phyloP scores from a whole-genome alignment of 805 yeast species.

The Maudiozyma barnettii region DNA sequence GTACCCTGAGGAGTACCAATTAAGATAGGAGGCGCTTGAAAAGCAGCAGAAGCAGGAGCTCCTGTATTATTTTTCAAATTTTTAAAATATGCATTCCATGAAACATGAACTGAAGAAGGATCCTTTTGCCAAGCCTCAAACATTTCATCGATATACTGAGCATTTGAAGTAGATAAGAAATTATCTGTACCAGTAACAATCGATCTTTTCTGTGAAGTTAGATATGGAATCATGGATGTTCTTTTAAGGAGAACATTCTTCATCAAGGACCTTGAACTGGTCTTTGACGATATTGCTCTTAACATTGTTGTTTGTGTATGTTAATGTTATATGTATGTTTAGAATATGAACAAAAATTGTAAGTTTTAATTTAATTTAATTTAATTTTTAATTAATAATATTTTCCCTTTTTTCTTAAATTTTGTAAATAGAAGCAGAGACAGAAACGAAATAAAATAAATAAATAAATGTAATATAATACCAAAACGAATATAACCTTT shows the following conservation, averaged over 20 bases:
- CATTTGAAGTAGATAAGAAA: conserved; percentile 75
- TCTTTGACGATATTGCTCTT: conserved; percentile 4
- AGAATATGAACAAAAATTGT: background rate
- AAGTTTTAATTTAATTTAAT: background rate
- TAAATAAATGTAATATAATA: too few species aligned
- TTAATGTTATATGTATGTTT: background rate
- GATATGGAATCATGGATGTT: background rate
- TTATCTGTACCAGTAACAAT: conserved; percentile 40
- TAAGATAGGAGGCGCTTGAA: conserved; percentile 83
- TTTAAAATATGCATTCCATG: conserved; percentile 96
- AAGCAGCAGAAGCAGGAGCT: conserved; percentile 64
- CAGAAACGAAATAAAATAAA: too few species aligned
- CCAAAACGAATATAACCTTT: too few species aligned
- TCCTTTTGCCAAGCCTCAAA: conserved; percentile 88
- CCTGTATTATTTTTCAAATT: conserved; percentile 67
- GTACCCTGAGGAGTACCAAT: conserved; percentile 74
- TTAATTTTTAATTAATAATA: too few species aligned
- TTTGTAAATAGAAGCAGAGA: too few species aligned
- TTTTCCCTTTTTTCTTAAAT: background rate
- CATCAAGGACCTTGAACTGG: conserved; percentile 3
- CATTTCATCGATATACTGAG: conserved; percentile 95
- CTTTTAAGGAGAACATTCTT: conserved; percentile 3
- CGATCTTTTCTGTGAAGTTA: conserved; percentile 4
- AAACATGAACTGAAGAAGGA: conserved; percentile 83
- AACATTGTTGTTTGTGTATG: background rate